A percentile compares a stretch with the other conserved stretches of the same genome.
Evolutionary conservation across 768 basidiomycete genomes (phyloP).

Genomic region (Auriscalpium orientale): DNA sequence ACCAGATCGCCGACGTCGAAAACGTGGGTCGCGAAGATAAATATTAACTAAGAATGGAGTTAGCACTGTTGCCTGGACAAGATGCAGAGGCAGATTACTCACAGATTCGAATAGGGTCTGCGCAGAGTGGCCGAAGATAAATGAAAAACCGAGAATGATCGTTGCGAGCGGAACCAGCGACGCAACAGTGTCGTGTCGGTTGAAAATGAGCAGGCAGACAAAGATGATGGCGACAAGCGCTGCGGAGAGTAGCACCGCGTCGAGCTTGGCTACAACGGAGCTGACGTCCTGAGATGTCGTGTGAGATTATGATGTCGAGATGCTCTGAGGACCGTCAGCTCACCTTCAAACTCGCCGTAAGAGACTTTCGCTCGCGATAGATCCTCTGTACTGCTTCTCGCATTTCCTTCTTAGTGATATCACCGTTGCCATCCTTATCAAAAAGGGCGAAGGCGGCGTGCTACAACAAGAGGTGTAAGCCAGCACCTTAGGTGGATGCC

Average conservation of each 20-base stretch:
- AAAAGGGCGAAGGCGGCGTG: conserved; percentile 64
- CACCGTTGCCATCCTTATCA: conserved; percentile 79
- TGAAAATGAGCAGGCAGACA: conserved; percentile 70
- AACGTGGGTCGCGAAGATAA: conserved; percentile 82
- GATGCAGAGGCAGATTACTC: conserved; percentile 14
- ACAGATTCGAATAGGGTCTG: conserved; percentile 75
- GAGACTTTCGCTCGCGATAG: conserved; percentile 67
- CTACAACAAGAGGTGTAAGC: conserved; percentile 24
- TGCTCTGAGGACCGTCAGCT: background rate
- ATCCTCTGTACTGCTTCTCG: conserved; percentile 75
- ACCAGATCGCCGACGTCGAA: conserved; percentile 80
- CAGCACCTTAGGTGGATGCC: background rate
- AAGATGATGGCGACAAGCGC: conserved; percentile 57
- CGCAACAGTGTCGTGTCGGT: conserved; percentile 51
- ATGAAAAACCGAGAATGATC: conserved; percentile 75
- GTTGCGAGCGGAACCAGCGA: conserved; percentile 77
- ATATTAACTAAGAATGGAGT: conserved; percentile 48
- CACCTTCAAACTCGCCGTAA: conserved; percentile 66
- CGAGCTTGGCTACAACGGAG: conserved; percentile 69
- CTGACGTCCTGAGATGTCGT: conserved; percentile 47
- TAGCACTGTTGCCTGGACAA: background rate
- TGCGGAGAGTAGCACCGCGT: conserved; percentile 59
- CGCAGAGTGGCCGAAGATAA: conserved; percentile 79
- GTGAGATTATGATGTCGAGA: background rate
- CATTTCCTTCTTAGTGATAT: conserved; percentile 73